Evolutionary conservation across 2,329 filamentous ascomycete genomes (phyloP), one percentile per base, ranked within the genome.

Genomic region (Fusarium tuaranense): DNA sequence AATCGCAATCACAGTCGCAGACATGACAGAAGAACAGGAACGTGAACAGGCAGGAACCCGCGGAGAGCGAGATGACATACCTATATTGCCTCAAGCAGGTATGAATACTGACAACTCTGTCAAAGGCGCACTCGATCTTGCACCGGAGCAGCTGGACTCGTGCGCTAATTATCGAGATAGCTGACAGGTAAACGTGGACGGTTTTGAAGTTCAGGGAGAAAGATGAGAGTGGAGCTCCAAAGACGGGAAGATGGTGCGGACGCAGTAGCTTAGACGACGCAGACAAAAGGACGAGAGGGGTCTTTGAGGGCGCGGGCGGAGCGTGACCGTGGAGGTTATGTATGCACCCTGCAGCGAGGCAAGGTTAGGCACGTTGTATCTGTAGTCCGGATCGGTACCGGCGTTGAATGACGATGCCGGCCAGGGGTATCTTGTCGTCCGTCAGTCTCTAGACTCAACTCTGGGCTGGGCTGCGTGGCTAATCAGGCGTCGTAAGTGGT

Each of bases 381-480:
- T 73, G 65, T 68, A 70, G 70, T 69, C 70, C 64, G 66, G 73
- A 74, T 78, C 69, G 75, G 70, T 72, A 76, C 68, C 67, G 72
- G 74, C 64, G 65, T 65, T 74, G 70, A 76, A 78, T 78, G 77
- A 78, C 68, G 75, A 78, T 79, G 67, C 70, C 68, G 59, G 70
- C 74, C 75, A 78, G 76, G 76, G 76, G 76, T 71, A 64, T 74
- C 57, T 71, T 51, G 72, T 69, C 53, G 61, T 65, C 60, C 34
- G 64, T 68, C 61, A 36, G 57, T 63, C 13, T 41, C 57, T 59
- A 14, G 53, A 38, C 51, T 57, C 51, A 30, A 34, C 10, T 55
- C 51, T 25, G 48, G 48, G 58, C 66, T 64, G 71, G 65, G 32
- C 32, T 34, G 32, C 32, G 32, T 34, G 32, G 32, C 32, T 34